Evolutionary conservation across 2,329 filamentous ascomycete species (phyloP).

Genomic region (Colletotrichum sp.): DNA sequence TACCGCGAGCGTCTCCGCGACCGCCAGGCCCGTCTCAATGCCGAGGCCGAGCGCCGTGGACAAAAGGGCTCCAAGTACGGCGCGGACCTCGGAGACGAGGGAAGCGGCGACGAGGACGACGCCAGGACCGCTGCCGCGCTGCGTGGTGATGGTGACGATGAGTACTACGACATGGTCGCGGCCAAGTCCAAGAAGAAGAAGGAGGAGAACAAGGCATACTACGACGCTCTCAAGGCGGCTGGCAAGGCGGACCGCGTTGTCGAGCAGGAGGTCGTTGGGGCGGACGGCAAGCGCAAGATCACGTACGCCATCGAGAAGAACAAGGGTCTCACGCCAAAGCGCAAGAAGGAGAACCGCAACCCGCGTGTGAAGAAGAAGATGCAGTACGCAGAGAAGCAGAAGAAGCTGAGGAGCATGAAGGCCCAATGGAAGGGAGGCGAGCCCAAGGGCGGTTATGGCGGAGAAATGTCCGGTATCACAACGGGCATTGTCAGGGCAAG

Average conservation of each 20-base stretch:
- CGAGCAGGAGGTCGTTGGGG: slow-evolving; percentile 71
- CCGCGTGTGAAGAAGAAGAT: slow-evolving; percentile 97
- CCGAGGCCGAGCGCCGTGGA: slow-evolving; percentile 86
- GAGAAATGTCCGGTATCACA: slow-evolving; percentile 96
- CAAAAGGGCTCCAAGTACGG: slow-evolving; percentile 66
- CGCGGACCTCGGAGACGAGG: slow-evolving; percentile 64
- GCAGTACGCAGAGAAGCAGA: slow-evolving; percentile 96
- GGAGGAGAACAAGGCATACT: slow-evolving; percentile 69
- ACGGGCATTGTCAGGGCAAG: slow-evolving; percentile 89
- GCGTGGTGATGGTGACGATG: slow-evolving; percentile 65
- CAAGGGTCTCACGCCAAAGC: slow-evolving; percentile 87
- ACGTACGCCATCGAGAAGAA: slow-evolving; percentile 97
- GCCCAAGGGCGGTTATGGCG: slow-evolving; percentile 83
- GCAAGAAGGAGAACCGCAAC: slow-evolving; percentile 94
- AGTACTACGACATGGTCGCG: slow-evolving; percentile 91
- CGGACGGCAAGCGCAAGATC: slow-evolving; percentile 91
- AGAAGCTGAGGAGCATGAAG: slow-evolving; percentile 91
- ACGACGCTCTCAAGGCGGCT: slow-evolving; percentile 63
- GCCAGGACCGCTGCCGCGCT: slow-evolving; percentile 54
- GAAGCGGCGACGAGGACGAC: slow-evolving; percentile 71
- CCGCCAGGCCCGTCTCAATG: slow-evolving; percentile 82
- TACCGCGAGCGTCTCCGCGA: slow-evolving; percentile 89
- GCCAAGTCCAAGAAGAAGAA: slow-evolving; percentile 72
- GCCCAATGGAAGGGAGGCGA: slow-evolving; percentile 86
- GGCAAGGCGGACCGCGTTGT: slow-evolving; percentile 68